Conservation (phyloP, 2,329 filamentous ascomycete species). For the Aspergillus ruber region DNA sequence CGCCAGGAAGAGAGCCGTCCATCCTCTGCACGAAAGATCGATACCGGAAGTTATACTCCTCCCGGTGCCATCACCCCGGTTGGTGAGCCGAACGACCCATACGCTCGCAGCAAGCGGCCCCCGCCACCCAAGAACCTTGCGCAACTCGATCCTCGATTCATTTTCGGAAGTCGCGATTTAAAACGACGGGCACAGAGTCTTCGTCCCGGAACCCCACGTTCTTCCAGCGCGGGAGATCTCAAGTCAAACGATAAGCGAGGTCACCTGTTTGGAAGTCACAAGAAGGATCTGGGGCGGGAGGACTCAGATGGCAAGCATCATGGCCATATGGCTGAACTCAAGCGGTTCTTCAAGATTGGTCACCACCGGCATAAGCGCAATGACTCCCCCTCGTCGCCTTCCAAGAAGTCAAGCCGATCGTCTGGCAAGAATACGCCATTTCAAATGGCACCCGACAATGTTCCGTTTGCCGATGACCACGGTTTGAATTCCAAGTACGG, state of each 20-base stretch:
- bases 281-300: slow-evolving; percentile 47
- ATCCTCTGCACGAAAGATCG: slow-evolving; percentile 45
- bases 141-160: slow-evolving; percentile 71
- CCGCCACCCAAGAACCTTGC: slow-evolving; percentile 61
- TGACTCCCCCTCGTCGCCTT: slow-evolving; percentile 56
- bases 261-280: slow-evolving; percentile 47
- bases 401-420: slow-evolving; percentile 52
- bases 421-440: slow-evolving; percentile 48
- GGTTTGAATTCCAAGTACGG: slow-evolving; percentile 87
- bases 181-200: slow-evolving; percentile 52
- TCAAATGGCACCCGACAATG: slow-evolving; percentile 45
- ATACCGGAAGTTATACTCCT: slow-evolving; percentile 43
- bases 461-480: slow-evolving; percentile 93
- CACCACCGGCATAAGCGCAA: slow-evolving; percentile 59
- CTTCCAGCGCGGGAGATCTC: slow-evolving; percentile 38
- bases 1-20: slow-evolving; percentile 59
- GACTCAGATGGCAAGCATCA: slow-evolving; percentile 46
- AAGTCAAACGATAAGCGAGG: slow-evolving; percentile 45
- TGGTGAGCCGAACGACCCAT: slow-evolving; percentile 77
- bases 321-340: slow-evolving; percentile 88
- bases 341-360: slow-evolving; percentile 84
- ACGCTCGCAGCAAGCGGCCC: slow-evolving; percentile 72
- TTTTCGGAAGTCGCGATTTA: slow-evolving; percentile 72
- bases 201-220: slow-evolving; percentile 39
- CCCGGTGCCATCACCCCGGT: slow-evolving; percentile 72